phyloP scores from a whole-genome alignment of 106 monocot genomes.

The Platanthera zijinensis region DNA sequence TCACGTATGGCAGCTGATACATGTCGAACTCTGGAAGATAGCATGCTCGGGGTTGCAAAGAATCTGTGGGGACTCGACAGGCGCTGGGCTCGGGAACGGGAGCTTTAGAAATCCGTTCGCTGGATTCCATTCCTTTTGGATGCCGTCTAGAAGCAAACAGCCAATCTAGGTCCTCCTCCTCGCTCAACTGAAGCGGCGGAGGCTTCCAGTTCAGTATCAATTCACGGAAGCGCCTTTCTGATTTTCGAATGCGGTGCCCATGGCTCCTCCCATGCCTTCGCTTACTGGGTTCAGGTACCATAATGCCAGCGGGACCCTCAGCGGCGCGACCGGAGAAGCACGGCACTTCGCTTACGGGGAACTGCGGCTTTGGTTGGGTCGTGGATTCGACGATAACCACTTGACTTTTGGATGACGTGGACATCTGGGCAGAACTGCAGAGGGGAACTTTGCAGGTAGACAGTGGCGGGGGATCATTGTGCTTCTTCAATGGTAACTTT shows the following conservation, averaged over 20 bases:
- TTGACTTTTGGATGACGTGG: not conserved
- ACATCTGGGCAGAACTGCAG: not conserved
- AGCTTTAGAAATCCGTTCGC: not conserved
- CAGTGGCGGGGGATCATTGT: not conserved
- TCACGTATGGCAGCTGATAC: constrained; percentile 40
- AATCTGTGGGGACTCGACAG: not conserved
- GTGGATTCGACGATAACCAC: too few relatives aligned
- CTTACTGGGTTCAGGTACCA: not conserved
- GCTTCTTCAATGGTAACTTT: constrained; percentile 22
- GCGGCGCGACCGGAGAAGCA: not conserved
- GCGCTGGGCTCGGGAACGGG: not conserved
- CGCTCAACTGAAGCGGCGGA: not conserved
- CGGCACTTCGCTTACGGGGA: not conserved
- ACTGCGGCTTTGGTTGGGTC: too few relatives aligned
- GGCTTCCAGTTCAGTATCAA: constrained; percentile 36
- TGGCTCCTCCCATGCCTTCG: not conserved
- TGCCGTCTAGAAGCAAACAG: constrained; percentile 9
- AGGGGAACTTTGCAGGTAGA: not conserved
- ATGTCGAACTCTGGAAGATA: constrained; percentile 29
- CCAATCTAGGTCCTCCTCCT: constrained; percentile 22
- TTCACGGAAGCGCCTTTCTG: constrained; percentile 20
- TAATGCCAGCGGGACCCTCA: not conserved
- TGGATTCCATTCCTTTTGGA: not conserved
- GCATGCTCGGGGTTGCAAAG: constrained; percentile 27
- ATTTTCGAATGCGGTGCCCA: constrained; percentile 3